Conservation (phyloP, 179 eudicot genomes). For the Silene noctiflora region DNA sequence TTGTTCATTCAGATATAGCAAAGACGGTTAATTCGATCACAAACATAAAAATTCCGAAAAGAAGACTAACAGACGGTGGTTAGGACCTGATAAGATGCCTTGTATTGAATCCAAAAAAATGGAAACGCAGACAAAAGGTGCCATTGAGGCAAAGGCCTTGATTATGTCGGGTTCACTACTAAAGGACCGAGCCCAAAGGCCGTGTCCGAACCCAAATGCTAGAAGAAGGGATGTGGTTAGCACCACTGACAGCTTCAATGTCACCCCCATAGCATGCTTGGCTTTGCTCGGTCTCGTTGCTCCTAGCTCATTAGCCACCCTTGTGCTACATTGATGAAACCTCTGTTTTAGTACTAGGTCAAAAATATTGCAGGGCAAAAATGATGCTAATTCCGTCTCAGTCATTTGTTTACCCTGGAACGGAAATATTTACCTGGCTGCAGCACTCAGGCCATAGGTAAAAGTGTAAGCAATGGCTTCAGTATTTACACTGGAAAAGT, state of each 20-base stretch:
- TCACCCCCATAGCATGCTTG: constrained; percentile 53
- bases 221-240: constrained; percentile 34
- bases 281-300: constrained; percentile 49
- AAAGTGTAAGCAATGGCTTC: constrained; percentile 59
- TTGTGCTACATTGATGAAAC: constrained; percentile 40
- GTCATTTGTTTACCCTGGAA: no score
- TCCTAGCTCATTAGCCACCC: constrained; percentile 85
- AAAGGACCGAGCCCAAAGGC: constrained; percentile 60
- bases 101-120: constrained; percentile 50
- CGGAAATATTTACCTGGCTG: constrained; percentile 47
- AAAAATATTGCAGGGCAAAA: neutral
- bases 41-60: no score
- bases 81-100: constrained; percentile 82
- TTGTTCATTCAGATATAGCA: neutral
- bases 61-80: no score
- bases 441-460: constrained; percentile 57
- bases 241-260: constrained; percentile 53
- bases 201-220: constrained; percentile 52
- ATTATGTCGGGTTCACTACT: constrained; percentile 46
- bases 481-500: constrained; percentile 51
- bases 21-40: neutral
- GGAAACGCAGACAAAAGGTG: constrained; percentile 49
- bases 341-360: neutral
- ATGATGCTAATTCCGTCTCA: no score
- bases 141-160: constrained; percentile 45